Evolutionary conservation across 176 grass and related monocot species (phyloP).

Genomic region (Chloris gayana): DNA sequence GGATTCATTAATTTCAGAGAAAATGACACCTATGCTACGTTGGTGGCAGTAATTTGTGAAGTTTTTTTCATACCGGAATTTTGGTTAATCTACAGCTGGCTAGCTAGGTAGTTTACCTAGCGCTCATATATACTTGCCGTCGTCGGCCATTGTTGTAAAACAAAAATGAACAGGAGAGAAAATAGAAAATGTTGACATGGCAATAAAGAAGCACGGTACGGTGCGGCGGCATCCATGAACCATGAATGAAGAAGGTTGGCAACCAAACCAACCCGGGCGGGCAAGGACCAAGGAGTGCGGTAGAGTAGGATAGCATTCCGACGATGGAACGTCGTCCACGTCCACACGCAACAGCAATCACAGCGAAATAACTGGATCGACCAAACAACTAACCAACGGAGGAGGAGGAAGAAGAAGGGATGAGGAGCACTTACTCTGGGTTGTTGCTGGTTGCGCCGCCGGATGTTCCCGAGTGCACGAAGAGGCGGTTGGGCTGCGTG

Average conservation of each 20-base stretch:
- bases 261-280: not conserved
- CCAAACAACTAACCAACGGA: not conserved
- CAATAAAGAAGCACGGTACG: not conserved
- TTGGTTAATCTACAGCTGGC: too few species aligned
- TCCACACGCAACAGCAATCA: not conserved
- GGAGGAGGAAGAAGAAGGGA: too few species aligned
- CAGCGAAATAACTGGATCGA: not conserved
- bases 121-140: too few species aligned
- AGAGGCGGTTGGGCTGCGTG: conserved; percentile 91
- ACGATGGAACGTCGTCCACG: not conserved
- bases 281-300: not conserved
- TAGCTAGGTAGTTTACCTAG: too few species aligned
- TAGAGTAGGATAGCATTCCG: not conserved
- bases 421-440: conserved; percentile 26
- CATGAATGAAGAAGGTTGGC: not conserved
- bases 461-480: conserved; percentile 88
- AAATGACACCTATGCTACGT: not conserved
- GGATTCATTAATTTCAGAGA: not conserved
- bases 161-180: not conserved
- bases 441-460: conserved; percentile 86
- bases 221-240: not conserved
- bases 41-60: too few species aligned
- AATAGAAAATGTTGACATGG: not conserved
- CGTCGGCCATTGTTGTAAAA: not conserved
- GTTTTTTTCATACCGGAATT: too few species aligned